Base-by-base conservation (phyloP, 164 flowering plant genomes). In the Dillenia suffruticosa region DNA sequence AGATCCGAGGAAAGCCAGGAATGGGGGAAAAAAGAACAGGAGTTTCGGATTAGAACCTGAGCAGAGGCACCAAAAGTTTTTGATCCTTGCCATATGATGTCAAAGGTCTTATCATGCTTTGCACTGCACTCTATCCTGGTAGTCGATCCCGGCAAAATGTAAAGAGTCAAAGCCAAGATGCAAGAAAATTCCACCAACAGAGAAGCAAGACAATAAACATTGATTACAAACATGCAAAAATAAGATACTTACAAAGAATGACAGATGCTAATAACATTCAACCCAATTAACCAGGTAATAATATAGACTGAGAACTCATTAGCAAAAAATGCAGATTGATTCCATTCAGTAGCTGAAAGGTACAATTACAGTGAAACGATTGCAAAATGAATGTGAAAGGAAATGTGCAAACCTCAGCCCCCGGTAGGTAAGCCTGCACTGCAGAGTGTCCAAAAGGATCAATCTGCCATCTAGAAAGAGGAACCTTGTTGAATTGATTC, bases 371-470 rank as follows among this genome's bases (percentile, higher is more conserved):
- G 22, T 19, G 22, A 19, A 19, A 19, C 22, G 1, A 19, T 19
- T 19, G 22, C 22, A 19, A 19, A 46, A 52, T 44, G 11, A 53
- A 15, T 50, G 10, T 52, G 45, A 56, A 40, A 63, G 43, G 8
- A 16, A 7, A 16, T 55, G 66, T 54, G 22, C 1, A 50, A 66
- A 92, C 97, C 90, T 92, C 95, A 12, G 86, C 88, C 14, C 88
- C 87, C 55, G 89, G 75, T 50, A 92, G 75, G 78, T 92, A 92
- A 71, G 85, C 96, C 71, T 92, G 98, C 59, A 88, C 98, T 26
- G 95, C 87, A 68, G 98, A 89, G 70, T 92, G 96, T n/a, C 98
- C 98, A 75, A 92, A 89, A 8, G 96, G 93, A 78, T 92, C 98
- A 71, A 92, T 92, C 77, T 89, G 96, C 96, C 98, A 89, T 51